A percentile compares a stretch with the other conserved stretches of the same genome.
Evolutionary conservation across 2,329 filamentous ascomycete species (phyloP).

Genomic region (Teratosphaeria gauchensis): DNA sequence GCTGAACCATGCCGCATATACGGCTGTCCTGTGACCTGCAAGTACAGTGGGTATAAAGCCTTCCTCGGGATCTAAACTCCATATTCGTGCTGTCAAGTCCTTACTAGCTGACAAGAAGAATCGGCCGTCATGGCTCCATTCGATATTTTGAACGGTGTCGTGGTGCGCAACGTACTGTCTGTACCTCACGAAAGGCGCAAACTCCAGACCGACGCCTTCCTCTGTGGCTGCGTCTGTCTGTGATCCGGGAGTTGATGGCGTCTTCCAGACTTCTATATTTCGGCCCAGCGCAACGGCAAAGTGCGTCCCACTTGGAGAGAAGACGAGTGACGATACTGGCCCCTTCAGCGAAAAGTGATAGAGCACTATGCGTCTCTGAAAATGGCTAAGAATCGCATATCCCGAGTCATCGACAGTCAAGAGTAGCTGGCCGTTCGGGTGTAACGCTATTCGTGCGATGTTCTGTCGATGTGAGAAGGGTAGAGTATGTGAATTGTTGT

Average conservation of each 20-base stretch:
- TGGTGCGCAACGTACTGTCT: constrained; percentile 81
- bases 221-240: constrained; percentile 47
- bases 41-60: constrained; percentile 84
- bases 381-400: constrained; percentile 83
- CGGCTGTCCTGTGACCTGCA: constrained; percentile 79
- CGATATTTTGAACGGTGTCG: constrained; percentile 72
- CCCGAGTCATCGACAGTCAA: constrained; percentile 92
- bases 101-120: constrained; percentile 91
- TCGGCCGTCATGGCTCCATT: constrained; percentile 92
- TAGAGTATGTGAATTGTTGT: constrained; percentile 81
- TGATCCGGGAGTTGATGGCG: constrained; percentile 65
- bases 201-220: constrained; percentile 74
- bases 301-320: constrained; percentile 81
- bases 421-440: constrained; percentile 81
- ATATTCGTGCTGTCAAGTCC: constrained; percentile 87
- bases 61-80: constrained; percentile 81
- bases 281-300: constrained; percentile 84
- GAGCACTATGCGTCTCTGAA: constrained; percentile 72
- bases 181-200: constrained; percentile 87
- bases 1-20: constrained; percentile 95
- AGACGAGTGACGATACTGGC: constrained; percentile 72
- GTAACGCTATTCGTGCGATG: constrained; percentile 77
- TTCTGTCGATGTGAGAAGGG: constrained; percentile 91
- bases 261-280: constrained; percentile 91
- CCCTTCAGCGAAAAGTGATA: constrained; percentile 93